These are phyloP conservation scores for Pestalotiopsis sp. DNA, from an alignment of 2,329 filamentous ascomycete species.

Conservation along the genomic window DNA sequence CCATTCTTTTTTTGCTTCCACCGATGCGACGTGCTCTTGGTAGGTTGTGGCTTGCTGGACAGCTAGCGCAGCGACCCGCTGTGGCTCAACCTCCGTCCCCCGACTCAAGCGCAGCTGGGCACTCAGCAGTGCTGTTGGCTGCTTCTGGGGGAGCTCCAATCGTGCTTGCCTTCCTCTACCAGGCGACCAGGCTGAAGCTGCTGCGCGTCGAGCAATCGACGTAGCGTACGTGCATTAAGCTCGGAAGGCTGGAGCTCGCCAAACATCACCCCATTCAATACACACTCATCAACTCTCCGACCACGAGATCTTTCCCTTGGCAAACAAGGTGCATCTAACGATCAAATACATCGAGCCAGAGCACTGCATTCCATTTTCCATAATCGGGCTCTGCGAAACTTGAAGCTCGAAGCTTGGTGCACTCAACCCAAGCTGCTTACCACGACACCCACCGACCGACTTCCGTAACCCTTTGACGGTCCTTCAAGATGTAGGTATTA, in stretches of 20 bases:
- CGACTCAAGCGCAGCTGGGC: background rate
- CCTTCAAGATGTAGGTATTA: slow-evolving; percentile 19
- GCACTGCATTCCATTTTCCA: background rate
- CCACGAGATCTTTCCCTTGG: background rate
- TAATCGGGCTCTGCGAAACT: background rate
- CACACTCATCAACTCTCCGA: background rate
- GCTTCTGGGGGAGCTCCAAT: background rate
- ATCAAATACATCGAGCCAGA: background rate
- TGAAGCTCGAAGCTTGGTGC: slow-evolving; percentile 3
- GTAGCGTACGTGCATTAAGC: background rate
- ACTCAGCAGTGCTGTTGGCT: background rate
- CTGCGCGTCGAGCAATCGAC: slow-evolving; percentile 9
- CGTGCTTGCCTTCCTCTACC: background rate
- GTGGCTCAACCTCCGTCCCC: slow-evolving; percentile 11
- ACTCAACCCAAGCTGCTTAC: background rate
- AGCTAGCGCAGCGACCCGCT: background rate
- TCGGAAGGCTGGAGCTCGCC: slow-evolving; percentile 12
- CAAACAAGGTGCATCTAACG: background rate
- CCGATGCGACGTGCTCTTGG: background rate
- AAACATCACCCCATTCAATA: background rate
- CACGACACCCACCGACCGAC: background rate
- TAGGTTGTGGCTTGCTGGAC: background rate
- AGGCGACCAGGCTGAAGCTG: slow-evolving; percentile 7
- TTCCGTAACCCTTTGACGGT: background rate
- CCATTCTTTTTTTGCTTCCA: background rate